These are phyloP conservation scores for Aspergillus cristatus DNA, from an alignment of 495 filamentous ascomycete genomes.

Conservation along the genomic window DNA sequence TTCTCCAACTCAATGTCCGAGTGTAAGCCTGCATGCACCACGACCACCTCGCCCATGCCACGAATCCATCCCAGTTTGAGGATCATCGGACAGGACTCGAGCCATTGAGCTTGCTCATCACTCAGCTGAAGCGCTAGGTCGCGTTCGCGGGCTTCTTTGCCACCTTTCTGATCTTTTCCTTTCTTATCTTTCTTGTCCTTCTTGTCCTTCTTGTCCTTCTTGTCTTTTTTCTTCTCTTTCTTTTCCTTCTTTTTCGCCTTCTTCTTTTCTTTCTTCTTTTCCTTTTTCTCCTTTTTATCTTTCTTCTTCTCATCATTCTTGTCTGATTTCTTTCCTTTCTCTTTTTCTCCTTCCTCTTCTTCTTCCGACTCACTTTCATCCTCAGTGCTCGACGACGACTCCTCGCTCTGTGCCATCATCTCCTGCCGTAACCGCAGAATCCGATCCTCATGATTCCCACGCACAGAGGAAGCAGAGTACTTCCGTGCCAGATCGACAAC, in stretches of 20 bases:
- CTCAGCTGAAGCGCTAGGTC: slow-evolving; percentile 43
- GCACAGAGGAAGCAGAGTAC: slow-evolving; percentile 64
- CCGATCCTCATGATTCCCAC: slow-evolving; percentile 90
- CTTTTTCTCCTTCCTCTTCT: no score
- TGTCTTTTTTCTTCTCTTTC: no score
- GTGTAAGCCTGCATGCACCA: slow-evolving; percentile 80
- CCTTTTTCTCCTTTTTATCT: no score
- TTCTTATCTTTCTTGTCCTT: slow-evolving; percentile 9
- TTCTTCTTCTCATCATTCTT: no score
- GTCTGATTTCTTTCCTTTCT: no score
- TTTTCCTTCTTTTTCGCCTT: no score
- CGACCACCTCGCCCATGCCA: slow-evolving; percentile 49
- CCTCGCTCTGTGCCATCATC: slow-evolving; percentile 8
- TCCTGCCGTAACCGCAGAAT: slow-evolving; percentile 50
- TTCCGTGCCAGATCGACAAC: slow-evolving; percentile 66
- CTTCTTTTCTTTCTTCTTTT: no score
- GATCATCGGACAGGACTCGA: slow-evolving; percentile 64
- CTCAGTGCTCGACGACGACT: no score
- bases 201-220: slow-evolving; percentile 5
- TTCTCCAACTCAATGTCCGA: slow-evolving; percentile 60
- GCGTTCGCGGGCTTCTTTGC: slow-evolving; percentile 20
- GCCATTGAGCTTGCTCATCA: slow-evolving; percentile 59
- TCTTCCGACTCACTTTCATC: no score
- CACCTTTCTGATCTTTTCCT: no score
- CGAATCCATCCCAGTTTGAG: slow-evolving; percentile 54